Percentiles rank a stretch among this genome's conserved stretches.
Evolutionary conservation across 495 filamentous ascomycete species (phyloP).

Genomic region (Neurospora sp.): DNA sequence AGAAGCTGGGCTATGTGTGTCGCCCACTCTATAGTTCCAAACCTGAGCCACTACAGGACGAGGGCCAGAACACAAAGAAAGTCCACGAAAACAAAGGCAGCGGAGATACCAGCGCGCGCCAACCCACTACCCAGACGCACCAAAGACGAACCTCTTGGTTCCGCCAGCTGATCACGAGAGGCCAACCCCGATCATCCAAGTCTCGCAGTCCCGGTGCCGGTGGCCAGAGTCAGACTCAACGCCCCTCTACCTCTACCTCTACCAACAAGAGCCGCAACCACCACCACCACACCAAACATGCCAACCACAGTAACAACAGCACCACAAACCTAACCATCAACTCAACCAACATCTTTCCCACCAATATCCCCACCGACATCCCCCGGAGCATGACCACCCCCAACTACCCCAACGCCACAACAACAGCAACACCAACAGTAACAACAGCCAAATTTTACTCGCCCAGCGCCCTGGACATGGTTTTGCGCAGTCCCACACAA

Average conservation of each 20-base stretch:
- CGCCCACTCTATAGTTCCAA: neutral
- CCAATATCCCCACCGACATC: neutral
- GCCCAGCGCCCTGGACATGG: neutral
- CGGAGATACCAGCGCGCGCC: neutral
- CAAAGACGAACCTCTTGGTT: neutral
- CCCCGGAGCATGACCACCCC: neutral
- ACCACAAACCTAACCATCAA: neutral
- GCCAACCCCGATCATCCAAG: neutral
- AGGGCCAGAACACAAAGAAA: neutral
- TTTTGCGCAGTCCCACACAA: neutral
- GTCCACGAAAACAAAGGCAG: neutral
- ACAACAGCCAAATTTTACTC: neutral
- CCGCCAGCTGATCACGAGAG: neutral
- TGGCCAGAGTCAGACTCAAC: neutral
- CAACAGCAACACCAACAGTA: neutral
- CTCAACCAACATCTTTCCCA: neutral
- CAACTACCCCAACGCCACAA: neutral
- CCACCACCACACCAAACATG: neutral
- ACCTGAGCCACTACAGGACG: neutral
- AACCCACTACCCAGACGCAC: neutral
- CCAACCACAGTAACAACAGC: neutral
- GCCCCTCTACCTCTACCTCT: neutral
- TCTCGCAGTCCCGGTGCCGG: neutral
- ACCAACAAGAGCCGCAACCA: neutral
- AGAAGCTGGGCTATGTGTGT: neutral